phyloP scores from a whole-genome alignment of 1,139 yeast species.

The Taphrina betulina region DNA sequence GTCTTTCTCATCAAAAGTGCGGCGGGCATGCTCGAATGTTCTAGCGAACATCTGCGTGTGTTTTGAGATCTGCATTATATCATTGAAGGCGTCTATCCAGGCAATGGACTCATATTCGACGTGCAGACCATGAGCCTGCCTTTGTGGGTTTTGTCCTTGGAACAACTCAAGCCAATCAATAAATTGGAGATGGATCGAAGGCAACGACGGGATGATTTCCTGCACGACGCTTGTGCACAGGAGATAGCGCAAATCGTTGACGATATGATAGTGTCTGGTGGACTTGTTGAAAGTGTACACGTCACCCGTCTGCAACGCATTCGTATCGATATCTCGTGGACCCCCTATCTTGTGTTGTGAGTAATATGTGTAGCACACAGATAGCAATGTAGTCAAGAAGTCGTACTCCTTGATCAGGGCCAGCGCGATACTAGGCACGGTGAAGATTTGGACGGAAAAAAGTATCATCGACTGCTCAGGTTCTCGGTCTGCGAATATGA shows the following conservation, averaged over 20 bases:
- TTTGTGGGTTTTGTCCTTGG: constrained; percentile 76
- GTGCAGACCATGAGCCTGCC: constrained; percentile 75
- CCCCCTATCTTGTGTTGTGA: constrained; percentile 57
- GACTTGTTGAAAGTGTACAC: constrained; percentile 58
- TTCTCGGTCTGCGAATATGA: constrained; percentile 68
- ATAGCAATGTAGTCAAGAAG: constrained; percentile 64
- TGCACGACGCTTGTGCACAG: constrained; percentile 29
- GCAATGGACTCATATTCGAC: constrained; percentile 89
- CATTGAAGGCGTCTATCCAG: constrained; percentile 77
- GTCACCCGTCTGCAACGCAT: constrained; percentile 43
- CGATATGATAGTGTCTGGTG: constrained; percentile 78
- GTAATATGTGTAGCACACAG: constrained; percentile 64
- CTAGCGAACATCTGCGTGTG: constrained; percentile 46
- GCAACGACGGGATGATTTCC: constrained; percentile 48
- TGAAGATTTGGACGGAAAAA: constrained; percentile 80
- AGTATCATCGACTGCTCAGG: constrained; percentile 78
- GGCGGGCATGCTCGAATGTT: constrained; percentile 40
- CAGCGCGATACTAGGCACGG: constrained; percentile 77
- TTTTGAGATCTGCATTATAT: constrained; percentile 53
- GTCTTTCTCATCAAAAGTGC: constrained; percentile 1
- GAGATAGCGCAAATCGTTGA: constrained; percentile 74
- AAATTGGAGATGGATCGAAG: constrained; percentile 46
- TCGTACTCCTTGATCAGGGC: constrained; percentile 63
- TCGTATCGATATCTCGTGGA: constrained; percentile 50
- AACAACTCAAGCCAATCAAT: constrained; percentile 67